Conservation (phyloP, 2,329 filamentous ascomycete genomes). For the Teratosphaeria destructans region DNA sequence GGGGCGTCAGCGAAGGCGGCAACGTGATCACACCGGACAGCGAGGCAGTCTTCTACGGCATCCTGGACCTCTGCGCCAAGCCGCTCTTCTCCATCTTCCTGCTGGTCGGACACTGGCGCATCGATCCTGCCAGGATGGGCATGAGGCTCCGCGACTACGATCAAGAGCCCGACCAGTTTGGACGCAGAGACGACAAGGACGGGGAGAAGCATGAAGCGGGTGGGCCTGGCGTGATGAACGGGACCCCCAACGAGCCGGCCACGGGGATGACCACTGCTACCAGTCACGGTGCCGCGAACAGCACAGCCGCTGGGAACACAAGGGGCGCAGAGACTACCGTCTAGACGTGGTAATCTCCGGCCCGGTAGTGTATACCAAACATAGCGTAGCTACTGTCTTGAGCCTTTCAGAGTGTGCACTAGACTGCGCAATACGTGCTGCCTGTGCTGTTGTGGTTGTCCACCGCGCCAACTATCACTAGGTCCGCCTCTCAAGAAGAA, state of each 20-base stretch:
- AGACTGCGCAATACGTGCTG: not conserved
- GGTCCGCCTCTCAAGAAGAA: slow-evolving; percentile 2
- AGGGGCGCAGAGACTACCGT: not conserved
- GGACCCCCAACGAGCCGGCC: not conserved
- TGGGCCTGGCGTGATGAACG: not conserved
- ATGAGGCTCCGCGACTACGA: slow-evolving; percentile 28
- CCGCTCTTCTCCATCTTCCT: slow-evolving; percentile 47
- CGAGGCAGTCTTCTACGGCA: slow-evolving; percentile 53
- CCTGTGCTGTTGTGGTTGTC: not conserved
- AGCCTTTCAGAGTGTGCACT: not conserved
- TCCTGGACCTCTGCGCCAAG: slow-evolving; percentile 52
- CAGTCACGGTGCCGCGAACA: not conserved
- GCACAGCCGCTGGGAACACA: not conserved
- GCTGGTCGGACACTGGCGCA: slow-evolving; percentile 48
- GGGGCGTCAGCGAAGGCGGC: slow-evolving; percentile 50
- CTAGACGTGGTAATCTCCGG: not conserved
- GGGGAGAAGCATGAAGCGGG: not conserved
- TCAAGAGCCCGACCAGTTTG: not conserved
- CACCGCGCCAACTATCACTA: not conserved
- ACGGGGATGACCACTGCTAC: not conserved
- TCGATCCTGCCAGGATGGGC: slow-evolving; percentile 45
- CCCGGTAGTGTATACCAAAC: not conserved
- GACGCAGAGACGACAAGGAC: not conserved
- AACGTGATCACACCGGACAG: slow-evolving; percentile 53
- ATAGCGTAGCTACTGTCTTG: not conserved